Conservation (phyloP, 106 monocot species). For the Allium cepa region DNA sequence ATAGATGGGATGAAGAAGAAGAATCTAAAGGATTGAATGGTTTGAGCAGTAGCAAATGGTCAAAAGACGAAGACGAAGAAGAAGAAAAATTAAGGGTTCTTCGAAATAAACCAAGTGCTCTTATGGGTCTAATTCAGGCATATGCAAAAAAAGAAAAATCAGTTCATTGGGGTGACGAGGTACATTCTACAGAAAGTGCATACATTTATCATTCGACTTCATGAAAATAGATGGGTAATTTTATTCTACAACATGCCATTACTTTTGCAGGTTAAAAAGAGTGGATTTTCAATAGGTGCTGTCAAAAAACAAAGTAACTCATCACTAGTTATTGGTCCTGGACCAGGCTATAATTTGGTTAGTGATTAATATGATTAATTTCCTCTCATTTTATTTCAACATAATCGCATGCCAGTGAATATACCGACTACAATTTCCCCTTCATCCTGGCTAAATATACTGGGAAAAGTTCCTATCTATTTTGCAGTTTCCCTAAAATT, state of each 20-base stretch:
- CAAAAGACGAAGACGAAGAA: constrained; percentile 63
- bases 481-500: background rate
- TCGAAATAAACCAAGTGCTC: constrained; percentile 21
- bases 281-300: constrained; percentile 80
- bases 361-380: constrained; percentile 13
- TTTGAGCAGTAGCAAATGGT: constrained; percentile 82
- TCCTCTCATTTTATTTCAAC: background rate
- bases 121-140: constrained; percentile 69
- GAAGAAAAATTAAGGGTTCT: constrained; percentile 18
- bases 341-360: constrained; percentile 88
- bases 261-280: constrained; percentile 51
- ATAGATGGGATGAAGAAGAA: constrained; percentile 51
- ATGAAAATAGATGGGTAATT: constrained; percentile 6
- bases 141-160: constrained; percentile 52
- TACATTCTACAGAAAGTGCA: constrained; percentile 15
- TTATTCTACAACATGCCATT: background rate
- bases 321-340: constrained; percentile 84
- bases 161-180: constrained; percentile 90
- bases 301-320: constrained; percentile 22
- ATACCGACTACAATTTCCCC: background rate
- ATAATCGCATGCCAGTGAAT: background rate
- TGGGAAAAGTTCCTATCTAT: background rate
- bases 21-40: constrained; percentile 28
- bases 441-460: background rate
- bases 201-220: background rate